Base-by-base conservation (phyloP, 2,329 filamentous ascomycete species). In the Cytospora paraplurivora region DNA sequence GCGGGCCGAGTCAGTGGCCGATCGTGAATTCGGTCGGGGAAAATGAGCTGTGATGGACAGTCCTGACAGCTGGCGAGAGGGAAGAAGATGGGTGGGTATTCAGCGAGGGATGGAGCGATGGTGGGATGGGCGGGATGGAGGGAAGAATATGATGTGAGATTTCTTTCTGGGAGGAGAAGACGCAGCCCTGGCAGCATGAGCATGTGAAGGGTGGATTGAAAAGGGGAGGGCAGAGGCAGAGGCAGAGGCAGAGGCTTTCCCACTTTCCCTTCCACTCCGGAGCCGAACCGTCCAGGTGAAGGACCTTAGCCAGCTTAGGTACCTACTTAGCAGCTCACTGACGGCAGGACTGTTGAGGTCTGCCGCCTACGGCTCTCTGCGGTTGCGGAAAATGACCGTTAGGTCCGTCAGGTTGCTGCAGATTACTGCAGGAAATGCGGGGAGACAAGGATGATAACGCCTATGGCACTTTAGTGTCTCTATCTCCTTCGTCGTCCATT, bases 381-480 rank as follows among this genome's bases (percentile, higher is more conserved):
- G 56, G 44, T 34, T 51, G 57, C 61, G 57, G 61, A 57, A 56
- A 44, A 56, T 64, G 62, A 38, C 57, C 62, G 62, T 56, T 47
- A 47, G 44, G 59, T 37, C 59, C 59, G 44, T 47, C 6, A 47
- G 44, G 21, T 19, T 61, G 59, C 59, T 61, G 59, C 59, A 59
- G 56, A 59, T 59, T 27, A 27, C 27, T 61, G 59, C 59, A 62
- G 54, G 19, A 66, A 64, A 63, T 66, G 64, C 64, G 64, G 64
- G 64, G 64, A 66, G 61, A 59, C 50, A 55, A 62, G 60, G 56
- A 56, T 62, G 54, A 32, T 53, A 52, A 49, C 58, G 37, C 51
- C 53, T 61, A 37, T 44, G 41, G 10, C 15, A 19, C 13, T 47
- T 47, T 21, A 47, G n/a, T 47, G 44, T 47, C n/a, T 12, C n/a